phyloP scores from a whole-genome alignment of 2,329 filamentous ascomycete species.

The Penicillium italicum region DNA sequence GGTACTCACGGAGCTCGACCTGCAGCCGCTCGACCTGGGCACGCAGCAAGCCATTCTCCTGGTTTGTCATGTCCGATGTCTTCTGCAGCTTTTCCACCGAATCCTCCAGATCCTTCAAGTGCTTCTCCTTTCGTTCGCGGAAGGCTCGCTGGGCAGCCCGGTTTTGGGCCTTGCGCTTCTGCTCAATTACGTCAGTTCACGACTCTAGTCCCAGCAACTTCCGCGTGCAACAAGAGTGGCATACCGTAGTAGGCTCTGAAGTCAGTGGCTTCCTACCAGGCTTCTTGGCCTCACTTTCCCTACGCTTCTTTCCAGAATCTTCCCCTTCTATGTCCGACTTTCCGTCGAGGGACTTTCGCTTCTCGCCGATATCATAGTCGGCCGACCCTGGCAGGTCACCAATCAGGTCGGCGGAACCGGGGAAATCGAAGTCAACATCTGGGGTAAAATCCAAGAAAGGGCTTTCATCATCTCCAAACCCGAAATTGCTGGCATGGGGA shows the following conservation, averaged over 20 bases:
- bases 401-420: conserved; percentile 65
- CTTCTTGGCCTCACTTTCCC: conserved; percentile 86
- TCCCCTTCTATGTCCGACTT: conserved; percentile 62
- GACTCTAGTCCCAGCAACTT: not conserved
- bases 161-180: conserved; percentile 79
- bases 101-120: conserved; percentile 49
- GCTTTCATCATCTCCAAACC: conserved; percentile 62
- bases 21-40: conserved; percentile 87
- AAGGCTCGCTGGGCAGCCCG: conserved; percentile 89
- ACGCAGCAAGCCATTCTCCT: conserved; percentile 79
- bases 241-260: conserved; percentile 90
- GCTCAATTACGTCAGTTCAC: conserved; percentile 22
- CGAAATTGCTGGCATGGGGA: conserved; percentile 46
- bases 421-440: conserved; percentile 70
- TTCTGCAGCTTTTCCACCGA: conserved; percentile 69
- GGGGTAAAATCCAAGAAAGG: conserved; percentile 81
- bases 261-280: conserved; percentile 93
- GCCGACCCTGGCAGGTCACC: conserved; percentile 61
- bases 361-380: conserved; percentile 56
- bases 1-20: conserved; percentile 81
- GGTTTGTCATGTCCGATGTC: conserved; percentile 73
- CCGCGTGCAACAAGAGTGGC: conserved; percentile 33
- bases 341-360: conserved; percentile 53
- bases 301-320: conserved; percentile 62
- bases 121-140: conserved; percentile 90